Evolutionary conservation across 331 rosid species (phyloP).

Genomic region (Rosa hybrid): DNA sequence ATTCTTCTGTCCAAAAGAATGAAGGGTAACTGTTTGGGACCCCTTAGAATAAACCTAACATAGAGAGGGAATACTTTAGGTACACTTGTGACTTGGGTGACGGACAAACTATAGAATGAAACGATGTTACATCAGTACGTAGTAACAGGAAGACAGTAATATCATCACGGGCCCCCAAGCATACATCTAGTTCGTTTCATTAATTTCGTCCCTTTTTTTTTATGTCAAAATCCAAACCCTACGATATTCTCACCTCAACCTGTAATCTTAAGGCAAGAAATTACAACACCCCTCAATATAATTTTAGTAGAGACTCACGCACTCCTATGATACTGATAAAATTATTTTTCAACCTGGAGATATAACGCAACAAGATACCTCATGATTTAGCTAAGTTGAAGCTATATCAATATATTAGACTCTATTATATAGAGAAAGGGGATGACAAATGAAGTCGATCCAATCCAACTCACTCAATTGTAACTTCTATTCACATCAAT

Average conservation of each 20-base stretch:
- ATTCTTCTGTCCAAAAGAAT: too few relatives aligned
- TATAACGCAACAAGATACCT: too few relatives aligned
- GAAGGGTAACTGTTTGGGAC: neutral
- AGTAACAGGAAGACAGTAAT: neutral
- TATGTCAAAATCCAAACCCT: constrained; percentile 23
- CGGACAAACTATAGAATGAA: neutral
- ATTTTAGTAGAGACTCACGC: too few relatives aligned
- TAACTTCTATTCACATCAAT: too few relatives aligned
- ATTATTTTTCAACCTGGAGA: too few relatives aligned
- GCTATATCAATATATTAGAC: too few relatives aligned
- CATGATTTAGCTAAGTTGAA: too few relatives aligned
- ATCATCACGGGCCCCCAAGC: constrained; percentile 27
- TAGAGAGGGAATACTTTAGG: neutral
- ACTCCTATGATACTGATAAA: too few relatives aligned
- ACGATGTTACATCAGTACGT: neutral
- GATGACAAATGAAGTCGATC: too few relatives aligned
- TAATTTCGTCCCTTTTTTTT: neutral
- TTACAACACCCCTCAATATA: too few relatives aligned
- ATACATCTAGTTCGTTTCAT: constrained; percentile 3
- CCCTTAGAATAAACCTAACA: neutral
- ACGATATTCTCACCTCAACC: neutral
- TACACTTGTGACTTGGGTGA: neutral
- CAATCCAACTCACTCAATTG: too few relatives aligned
- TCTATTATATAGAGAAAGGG: neutral
- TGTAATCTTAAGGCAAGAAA: too few relatives aligned